These are phyloP conservation scores for Daldinia eschscholtzii DNA, from an alignment of 2,329 filamentous ascomycete species.

Conservation along the genomic window DNA sequence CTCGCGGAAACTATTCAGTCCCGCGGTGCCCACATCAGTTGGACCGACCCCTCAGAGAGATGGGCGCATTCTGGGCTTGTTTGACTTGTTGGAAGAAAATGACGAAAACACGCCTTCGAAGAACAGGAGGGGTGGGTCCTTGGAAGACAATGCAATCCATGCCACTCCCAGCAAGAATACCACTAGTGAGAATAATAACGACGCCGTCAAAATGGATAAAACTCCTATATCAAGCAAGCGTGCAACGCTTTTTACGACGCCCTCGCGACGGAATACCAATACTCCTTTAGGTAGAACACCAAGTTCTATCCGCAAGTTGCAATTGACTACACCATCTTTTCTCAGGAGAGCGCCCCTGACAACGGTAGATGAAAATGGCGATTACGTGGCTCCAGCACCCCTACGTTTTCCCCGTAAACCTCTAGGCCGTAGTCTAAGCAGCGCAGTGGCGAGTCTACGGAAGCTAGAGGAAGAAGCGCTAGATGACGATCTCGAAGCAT, in stretches of 20 bases:
- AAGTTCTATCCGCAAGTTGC: slow-evolving; percentile 65
- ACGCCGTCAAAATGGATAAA: slow-evolving; percentile 55
- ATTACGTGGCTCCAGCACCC: slow-evolving; percentile 63
- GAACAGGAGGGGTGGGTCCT: slow-evolving; percentile 55
- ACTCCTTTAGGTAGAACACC: slow-evolving; percentile 59
- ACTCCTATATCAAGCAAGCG: slow-evolving; percentile 72
- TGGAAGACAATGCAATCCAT: slow-evolving; percentile 50
- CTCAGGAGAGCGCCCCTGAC: slow-evolving; percentile 67
- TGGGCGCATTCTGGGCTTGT: slow-evolving; percentile 80
- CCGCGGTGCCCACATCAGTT: slow-evolving; percentile 70
- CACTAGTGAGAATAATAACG: slow-evolving; percentile 48
- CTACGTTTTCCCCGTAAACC: slow-evolving; percentile 69
- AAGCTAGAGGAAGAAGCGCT: slow-evolving; percentile 76
- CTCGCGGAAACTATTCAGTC: slow-evolving; percentile 71
- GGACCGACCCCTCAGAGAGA: slow-evolving; percentile 86
- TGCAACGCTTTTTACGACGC: slow-evolving; percentile 74
- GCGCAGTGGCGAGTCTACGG: slow-evolving; percentile 77
- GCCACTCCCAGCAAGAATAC: slow-evolving; percentile 63
- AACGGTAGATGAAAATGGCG: slow-evolving; percentile 67
- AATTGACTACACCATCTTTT: slow-evolving; percentile 79
- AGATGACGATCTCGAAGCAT: slow-evolving; percentile 79
- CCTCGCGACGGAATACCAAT: slow-evolving; percentile 62
- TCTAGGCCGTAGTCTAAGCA: slow-evolving; percentile 77
- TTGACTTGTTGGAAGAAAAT: slow-evolving; percentile 73
- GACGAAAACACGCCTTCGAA: slow-evolving; percentile 65